Evolutionary conservation across 495 filamentous ascomycete species (phyloP).

Genomic region (Glonium stellatum): DNA sequence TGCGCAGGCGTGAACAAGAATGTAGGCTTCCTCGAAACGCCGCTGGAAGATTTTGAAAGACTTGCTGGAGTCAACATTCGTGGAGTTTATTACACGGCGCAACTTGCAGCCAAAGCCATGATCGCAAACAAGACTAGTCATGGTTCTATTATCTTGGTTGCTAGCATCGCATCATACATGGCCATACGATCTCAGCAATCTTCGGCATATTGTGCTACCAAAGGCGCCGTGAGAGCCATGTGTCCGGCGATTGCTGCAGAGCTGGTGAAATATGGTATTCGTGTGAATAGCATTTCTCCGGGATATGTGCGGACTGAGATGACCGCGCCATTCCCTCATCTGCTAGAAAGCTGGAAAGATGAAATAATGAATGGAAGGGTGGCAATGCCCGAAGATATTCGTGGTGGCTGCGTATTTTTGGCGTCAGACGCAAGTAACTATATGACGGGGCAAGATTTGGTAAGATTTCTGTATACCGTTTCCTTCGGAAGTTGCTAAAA

Average conservation of each 20-base stretch:
- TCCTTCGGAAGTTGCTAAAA: neutral
- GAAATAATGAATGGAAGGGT: constrained; percentile 3
- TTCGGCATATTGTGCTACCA: constrained; percentile 19
- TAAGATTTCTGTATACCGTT: neutral
- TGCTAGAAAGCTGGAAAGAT: constrained; percentile 1
- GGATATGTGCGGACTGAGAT: constrained; percentile 17
- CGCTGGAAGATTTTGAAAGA: neutral
- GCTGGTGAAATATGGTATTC: constrained; percentile 10
- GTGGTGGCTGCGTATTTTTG: neutral
- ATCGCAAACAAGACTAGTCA: neutral
- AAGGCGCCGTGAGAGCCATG: constrained; percentile 19
- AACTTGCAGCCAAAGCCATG: neutral
- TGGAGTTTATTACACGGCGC: constrained; percentile 1
- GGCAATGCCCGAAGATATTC: constrained; percentile 3
- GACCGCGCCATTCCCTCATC: constrained; percentile 3
- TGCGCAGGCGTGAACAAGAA: constrained; percentile 1
- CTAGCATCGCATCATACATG: constrained; percentile 4
- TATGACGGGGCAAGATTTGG: constrained; percentile 21
- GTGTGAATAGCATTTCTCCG: constrained; percentile 17
- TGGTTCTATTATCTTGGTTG: neutral
- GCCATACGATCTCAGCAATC: neutral
- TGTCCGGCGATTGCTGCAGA: constrained; percentile 16
- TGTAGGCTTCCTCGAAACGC: neutral
- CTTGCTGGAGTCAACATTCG: neutral
- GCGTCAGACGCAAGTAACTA: constrained; percentile 14